Percentiles rank a stretch among this genome's conserved stretches.
Evolutionary conservation across 352 stramenopile species (phyloP).

Genomic region (Pythium biforme): DNA sequence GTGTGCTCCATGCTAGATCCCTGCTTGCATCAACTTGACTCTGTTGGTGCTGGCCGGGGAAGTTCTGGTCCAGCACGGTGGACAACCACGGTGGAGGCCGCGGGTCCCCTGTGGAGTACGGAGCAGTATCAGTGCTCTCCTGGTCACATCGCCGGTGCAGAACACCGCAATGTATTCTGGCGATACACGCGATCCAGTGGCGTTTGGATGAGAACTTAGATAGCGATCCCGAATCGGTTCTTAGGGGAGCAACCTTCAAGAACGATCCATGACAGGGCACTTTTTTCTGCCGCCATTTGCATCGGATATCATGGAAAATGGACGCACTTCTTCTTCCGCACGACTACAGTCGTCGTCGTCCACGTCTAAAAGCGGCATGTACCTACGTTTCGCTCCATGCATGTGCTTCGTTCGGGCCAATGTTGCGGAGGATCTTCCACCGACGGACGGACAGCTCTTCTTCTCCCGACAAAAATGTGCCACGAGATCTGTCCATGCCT

Average conservation of each 20-base stretch:
- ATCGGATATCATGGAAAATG: too few relatives aligned
- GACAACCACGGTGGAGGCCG: neutral
- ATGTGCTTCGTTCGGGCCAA: too few relatives aligned
- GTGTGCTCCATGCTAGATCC: neutral
- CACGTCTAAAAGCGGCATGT: too few relatives aligned
- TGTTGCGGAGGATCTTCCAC: neutral
- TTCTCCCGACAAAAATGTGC: neutral
- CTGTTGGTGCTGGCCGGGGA: neutral
- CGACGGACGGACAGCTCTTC: neutral
- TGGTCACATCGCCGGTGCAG: slow-evolving; percentile 2
- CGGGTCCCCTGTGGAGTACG: neutral
- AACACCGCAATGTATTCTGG: neutral
- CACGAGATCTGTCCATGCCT: too few relatives aligned
- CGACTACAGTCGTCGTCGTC: too few relatives aligned
- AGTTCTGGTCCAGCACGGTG: neutral
- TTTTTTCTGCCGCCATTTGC: too few relatives aligned
- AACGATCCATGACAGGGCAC: too few relatives aligned
- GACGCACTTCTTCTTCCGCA: too few relatives aligned
- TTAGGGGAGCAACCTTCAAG: too few relatives aligned
- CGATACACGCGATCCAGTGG: neutral
- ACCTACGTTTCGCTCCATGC: too few relatives aligned
- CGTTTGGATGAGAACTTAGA: neutral
- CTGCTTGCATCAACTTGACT: too few relatives aligned
- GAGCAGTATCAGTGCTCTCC: neutral
- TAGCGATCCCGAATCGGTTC: too few relatives aligned